Evolutionary conservation across 1,139 yeast genomes (phyloP).

Genomic region (Lodderomyces beijingensis): DNA sequence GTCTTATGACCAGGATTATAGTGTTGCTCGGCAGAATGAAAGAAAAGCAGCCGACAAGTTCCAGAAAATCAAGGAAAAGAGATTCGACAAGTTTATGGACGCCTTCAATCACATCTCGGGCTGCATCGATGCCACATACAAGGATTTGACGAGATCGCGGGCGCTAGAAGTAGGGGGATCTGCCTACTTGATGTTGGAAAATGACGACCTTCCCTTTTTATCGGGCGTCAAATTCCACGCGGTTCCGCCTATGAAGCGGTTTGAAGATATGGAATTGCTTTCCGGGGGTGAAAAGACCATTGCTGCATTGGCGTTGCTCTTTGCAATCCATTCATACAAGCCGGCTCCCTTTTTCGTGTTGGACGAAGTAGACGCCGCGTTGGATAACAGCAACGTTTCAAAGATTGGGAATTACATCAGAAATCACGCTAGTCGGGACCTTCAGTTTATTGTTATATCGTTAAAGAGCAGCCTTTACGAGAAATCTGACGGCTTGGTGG

Average conservation of each 20-base stretch:
- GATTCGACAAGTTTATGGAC: constrained; percentile 59
- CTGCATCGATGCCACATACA: constrained; percentile 74
- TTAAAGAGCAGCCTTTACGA: constrained; percentile 85
- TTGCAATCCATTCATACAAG: constrained; percentile 85
- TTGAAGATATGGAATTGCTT: constrained; percentile 85
- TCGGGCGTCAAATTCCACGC: constrained; percentile 89
- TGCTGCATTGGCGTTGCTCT: constrained; percentile 89
- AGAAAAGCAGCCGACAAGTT: constrained; percentile 53
- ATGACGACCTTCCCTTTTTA: constrained; percentile 83
- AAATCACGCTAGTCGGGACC: constrained; percentile 69
- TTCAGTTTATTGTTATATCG: constrained; percentile 92
- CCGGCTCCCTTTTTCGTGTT: constrained; percentile 95
- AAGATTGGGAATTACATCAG: constrained; percentile 81
- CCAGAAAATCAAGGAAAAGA: constrained; percentile 52
- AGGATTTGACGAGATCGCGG: constrained; percentile 71
- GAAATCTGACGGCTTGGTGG: constrained; percentile 86
- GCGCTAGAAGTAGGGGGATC: constrained; percentile 85
- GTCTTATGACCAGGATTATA: constrained; percentile 63
- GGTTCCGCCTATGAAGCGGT: constrained; percentile 94
- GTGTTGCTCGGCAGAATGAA: constrained; percentile 59
- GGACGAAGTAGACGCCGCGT: constrained; percentile 97
- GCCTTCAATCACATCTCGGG: constrained; percentile 76
- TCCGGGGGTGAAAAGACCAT: constrained; percentile 98
- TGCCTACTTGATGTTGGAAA: constrained; percentile 82
- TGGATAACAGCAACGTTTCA: constrained; percentile 84